These are phyloP conservation scores for Meyerozyma carpophila DNA, from an alignment of 1,139 yeast species.

Conservation along the genomic window DNA sequence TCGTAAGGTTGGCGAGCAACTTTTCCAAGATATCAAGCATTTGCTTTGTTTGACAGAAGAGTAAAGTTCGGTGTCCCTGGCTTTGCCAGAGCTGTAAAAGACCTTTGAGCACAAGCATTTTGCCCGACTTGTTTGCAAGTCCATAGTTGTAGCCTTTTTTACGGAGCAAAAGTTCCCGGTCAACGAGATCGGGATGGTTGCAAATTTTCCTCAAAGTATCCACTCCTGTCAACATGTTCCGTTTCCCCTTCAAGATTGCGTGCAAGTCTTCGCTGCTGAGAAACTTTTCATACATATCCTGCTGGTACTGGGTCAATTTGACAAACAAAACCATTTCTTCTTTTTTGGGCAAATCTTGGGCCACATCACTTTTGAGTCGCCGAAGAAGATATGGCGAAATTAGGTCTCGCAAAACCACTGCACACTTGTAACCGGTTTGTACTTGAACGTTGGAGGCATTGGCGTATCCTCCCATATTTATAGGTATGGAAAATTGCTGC, in stretches of 20 bases:
- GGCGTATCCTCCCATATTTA: constrained; percentile 96
- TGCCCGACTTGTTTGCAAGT: constrained; percentile 71
- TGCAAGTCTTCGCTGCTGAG: constrained; percentile 69
- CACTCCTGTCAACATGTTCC: constrained; percentile 85
- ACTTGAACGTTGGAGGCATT: constrained; percentile 95
- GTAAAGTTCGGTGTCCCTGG: constrained; percentile 71
- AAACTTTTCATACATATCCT: constrained; percentile 67
- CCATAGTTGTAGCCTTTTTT: constrained; percentile 50
- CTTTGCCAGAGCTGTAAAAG: constrained; percentile 69
- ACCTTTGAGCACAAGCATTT: constrained; percentile 82
- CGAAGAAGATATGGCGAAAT: constrained; percentile 86
- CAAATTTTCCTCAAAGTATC: constrained; percentile 88
- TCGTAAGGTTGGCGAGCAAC: constrained; percentile 41
- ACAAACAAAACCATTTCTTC: constrained; percentile 93
- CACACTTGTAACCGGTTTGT: constrained; percentile 94
- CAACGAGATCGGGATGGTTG: constrained; percentile 89
- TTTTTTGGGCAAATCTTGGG: constrained; percentile 89
- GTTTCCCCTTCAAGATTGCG: constrained; percentile 67
- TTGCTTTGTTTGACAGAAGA: constrained; percentile 89
- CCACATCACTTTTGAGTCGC: constrained; percentile 91
- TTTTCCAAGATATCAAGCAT: constrained; percentile 84
- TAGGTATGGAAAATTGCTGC: constrained; percentile 86
- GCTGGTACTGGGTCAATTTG: constrained; percentile 71
- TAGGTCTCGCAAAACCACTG: constrained; percentile 80
- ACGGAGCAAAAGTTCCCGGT: constrained; percentile 41